Evolutionary conservation across 768 basidiomycete species (phyloP).

Genomic region (Suillus subluteus): DNA sequence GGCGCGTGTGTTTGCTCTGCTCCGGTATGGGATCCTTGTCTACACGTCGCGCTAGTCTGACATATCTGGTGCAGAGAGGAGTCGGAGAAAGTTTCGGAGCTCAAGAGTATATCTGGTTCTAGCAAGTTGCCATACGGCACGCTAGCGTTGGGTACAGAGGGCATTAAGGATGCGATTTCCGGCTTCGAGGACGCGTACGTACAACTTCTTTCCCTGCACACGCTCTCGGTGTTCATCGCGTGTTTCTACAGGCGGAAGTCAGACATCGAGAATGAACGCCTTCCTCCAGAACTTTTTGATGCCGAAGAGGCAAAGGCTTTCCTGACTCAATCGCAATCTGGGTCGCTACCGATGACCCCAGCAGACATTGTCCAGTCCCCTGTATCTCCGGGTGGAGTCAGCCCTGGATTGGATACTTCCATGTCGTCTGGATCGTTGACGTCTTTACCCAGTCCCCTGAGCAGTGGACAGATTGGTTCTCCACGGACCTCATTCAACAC

Average conservation of each 20-base stretch:
- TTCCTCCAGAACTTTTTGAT: conserved; percentile 96
- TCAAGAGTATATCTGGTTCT: conserved; percentile 66
- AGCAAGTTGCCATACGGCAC: conserved; percentile 79
- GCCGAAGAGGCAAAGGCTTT: conserved; percentile 70
- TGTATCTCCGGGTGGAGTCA: conserved; percentile 46
- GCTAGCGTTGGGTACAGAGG: conserved; percentile 82
- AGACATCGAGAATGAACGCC: conserved; percentile 97
- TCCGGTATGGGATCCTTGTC: conserved; percentile 65
- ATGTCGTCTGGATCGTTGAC: conserved; percentile 26
- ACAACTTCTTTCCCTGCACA: neutral
- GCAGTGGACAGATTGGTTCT: too few relatives aligned
- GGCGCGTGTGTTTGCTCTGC: conserved; percentile 64
- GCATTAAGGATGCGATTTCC: conserved; percentile 86
- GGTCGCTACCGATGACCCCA: conserved; percentile 57
- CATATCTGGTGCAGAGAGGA: conserved; percentile 70
- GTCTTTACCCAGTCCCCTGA: conserved; percentile 23
- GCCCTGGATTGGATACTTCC: conserved; percentile 43
- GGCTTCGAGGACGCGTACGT: conserved; percentile 96
- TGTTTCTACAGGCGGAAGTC: conserved; percentile 74
- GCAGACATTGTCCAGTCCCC: conserved; percentile 45
- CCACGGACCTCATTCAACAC: conserved; percentile 12
- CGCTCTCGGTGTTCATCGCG: neutral
- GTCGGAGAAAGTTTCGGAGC: conserved; percentile 88
- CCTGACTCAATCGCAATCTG: conserved; percentile 40
- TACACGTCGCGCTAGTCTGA: neutral